Base-by-base conservation (phyloP, 768 basidiomycete species). In the Vararia minispora region DNA sequence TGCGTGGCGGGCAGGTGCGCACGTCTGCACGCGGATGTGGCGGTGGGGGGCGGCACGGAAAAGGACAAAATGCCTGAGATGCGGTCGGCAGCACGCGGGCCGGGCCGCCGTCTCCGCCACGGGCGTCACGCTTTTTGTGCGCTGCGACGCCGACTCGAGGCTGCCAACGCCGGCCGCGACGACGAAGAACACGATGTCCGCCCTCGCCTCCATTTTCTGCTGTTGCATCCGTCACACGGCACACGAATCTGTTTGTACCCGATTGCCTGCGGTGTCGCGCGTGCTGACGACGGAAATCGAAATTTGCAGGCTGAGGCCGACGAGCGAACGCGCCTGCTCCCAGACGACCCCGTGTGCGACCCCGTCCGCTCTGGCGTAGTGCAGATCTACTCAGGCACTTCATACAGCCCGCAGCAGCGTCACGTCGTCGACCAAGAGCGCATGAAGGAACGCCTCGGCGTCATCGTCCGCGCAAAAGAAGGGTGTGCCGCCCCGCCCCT, bases 381-480 rank as follows among this genome's bases (percentile, higher is more conserved):
- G 13, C n/a, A 26, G 20, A 22, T 28, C 13, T 9, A 9, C 13
- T 11, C 28, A n/a, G 10, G 10, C 23, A 5, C n/a, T n/a, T 16
- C 10, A 11, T 6, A 31, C 6, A 16, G 20, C 9, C 20, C 28
- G 16, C 22, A 28, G 33, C 47, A 42, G 8, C 47, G 43, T 34
- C 53, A 55, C 23, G 48, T 52, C 6, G 43, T 71, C 24, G 68
- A 75, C 53, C 66, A 72, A 27, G 66, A 69, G 36, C 63, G 58
- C 28, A 49, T 73, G 46, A 71, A 69, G 50, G 71, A 71, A 26
- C 57, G 71, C 17, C 56, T 78, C 35, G 61, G 64, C 3, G 57
- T 63, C 7, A 77, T 80, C 23, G 74, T 80, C 20, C 71, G 74
- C 4, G 56, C 69, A 2, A 76, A 74, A 50, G 73, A 78, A 57